Base-by-base conservation (phyloP, 306 rosid species). In the Geum urbanum region DNA sequence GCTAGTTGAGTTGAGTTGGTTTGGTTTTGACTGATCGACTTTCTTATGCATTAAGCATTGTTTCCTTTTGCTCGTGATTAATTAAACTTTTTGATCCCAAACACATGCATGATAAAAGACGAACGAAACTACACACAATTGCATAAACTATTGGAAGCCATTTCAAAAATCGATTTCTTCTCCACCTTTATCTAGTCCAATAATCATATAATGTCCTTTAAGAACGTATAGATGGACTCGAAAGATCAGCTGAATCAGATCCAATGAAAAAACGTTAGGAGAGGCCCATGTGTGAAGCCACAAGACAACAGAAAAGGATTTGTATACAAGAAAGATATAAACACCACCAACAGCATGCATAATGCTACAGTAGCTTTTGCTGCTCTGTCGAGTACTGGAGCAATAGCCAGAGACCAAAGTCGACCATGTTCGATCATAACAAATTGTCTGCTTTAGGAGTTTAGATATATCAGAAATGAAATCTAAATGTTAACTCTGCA, bases 41-140 rank as follows among this genome's bases (percentile, higher is more conserved):
- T 89, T 74, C 96, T 89, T 89, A 78, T 74, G 87, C 82, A 49
- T 82, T 85, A 88, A 86, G 92, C 79, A 81, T 86, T 54, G 45
- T 63, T 64, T 22, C 19, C 83, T 67, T 85, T 79, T 69, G 50
- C 35, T 37, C 24, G 16, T 43, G 66, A n/a, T n/a, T n/a, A n/a
- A n/a, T 52, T 20, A 69, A 63, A 77, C 58, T 68, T 73, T 70
- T 74, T 65, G 65, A 67, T 18, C 53, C 52, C 69, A 47, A 66
- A 58, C 70, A 76, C 46, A 67, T 70, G 73, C 27, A 55, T 43
- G 16, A 55, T 70, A 18, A 37, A 67, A 68, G 44, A 68, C 54
- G 22, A 52, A n/a, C 19, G 13, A 35, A 49, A 35, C 13, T 3
- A 24, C 39, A 24, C 60, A 67, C 50, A 16, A 15, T 37, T 39